A percentile compares a stretch with the other conserved stretches of the same genome.
Evolutionary conservation across 2,329 filamentous ascomycete genomes (phyloP).

Genomic region (Ophiostoma tasmaniense): DNA sequence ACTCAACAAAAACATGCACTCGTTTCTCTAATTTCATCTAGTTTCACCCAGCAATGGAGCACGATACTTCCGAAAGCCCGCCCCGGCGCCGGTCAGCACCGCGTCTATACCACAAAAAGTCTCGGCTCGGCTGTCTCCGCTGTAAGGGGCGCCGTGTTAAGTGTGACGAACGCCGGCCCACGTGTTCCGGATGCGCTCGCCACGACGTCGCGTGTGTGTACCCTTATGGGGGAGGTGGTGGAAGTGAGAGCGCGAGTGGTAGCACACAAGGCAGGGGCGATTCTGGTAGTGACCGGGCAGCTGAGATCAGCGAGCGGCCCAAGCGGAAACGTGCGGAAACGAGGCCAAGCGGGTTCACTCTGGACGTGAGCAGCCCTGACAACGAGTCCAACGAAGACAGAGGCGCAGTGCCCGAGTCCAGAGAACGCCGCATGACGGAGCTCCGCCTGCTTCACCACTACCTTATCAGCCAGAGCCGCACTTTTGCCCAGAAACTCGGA

Average conservation of each 20-base stretch:
- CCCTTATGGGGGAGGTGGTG: background rate
- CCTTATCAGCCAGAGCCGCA: slow-evolving; percentile 26
- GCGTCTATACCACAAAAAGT: slow-evolving; percentile 29
- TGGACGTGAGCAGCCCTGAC: background rate
- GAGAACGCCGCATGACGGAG: slow-evolving; percentile 31
- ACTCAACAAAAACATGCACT: background rate
- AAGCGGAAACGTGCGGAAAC: background rate
- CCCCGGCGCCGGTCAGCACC: slow-evolving; percentile 17
- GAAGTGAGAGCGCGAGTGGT: background rate
- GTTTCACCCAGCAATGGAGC: background rate
- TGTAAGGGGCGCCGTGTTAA: slow-evolving; percentile 27
- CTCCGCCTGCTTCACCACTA: slow-evolving; percentile 31
- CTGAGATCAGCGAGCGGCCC: background rate
- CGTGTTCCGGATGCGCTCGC: slow-evolving; percentile 23
- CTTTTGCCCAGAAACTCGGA: slow-evolving; percentile 20
- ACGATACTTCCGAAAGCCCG: background rate
- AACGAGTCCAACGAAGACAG: background rate
- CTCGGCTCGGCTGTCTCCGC: slow-evolving; percentile 25
- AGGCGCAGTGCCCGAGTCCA: slow-evolving; percentile 26
- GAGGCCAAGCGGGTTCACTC: background rate
- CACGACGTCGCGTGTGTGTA: slow-evolving; percentile 24
- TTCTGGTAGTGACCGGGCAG: background rate
- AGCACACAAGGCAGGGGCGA: background rate
- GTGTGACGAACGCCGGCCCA: slow-evolving; percentile 24
- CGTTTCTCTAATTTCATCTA: background rate